A percentile compares a stretch with the other conserved stretches of the same genome.
phyloP scores from a whole-genome alignment of 208 protist genomes.

The Crithidia bombi region DNA sequence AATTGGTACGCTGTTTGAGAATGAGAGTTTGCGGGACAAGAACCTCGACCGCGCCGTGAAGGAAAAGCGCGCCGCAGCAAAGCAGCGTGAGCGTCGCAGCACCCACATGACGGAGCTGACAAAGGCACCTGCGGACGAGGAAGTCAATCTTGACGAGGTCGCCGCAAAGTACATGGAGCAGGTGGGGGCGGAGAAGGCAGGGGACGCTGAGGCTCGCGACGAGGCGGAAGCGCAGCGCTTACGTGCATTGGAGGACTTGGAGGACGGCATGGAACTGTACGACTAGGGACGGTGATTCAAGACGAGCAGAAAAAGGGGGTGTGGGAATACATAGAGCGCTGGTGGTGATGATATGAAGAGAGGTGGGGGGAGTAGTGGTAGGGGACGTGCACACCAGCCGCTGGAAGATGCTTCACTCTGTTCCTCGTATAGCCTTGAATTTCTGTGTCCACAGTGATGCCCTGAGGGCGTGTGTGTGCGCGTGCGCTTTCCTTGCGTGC shows the following conservation, averaged over 20 bases:
- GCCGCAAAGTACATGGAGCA: constrained; percentile 53
- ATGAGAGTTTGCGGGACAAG: constrained; percentile 94
- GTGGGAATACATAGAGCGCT: too few species aligned
- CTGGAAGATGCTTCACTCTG: too few species aligned
- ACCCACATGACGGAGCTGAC: constrained; percentile 57
- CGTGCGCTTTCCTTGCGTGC: too few species aligned
- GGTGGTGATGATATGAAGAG: neutral
- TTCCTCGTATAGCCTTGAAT: too few species aligned
- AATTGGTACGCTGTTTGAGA: constrained; percentile 93
- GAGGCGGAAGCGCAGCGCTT: constrained; percentile 55
- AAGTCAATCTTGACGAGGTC: constrained; percentile 60
- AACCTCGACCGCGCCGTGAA: constrained; percentile 91
- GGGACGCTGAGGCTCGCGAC: constrained; percentile 40
- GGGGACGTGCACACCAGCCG: too few species aligned
- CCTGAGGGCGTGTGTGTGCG: neutral
- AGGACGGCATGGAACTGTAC: constrained; percentile 76
- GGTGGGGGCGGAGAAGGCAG: constrained; percentile 52
- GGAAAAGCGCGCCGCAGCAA: constrained; percentile 74
- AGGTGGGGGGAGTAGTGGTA: too few species aligned
- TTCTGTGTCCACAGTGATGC: too few species aligned
- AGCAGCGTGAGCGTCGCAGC: constrained; percentile 71
- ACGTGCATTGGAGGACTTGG: constrained; percentile 79
- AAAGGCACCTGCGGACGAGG: constrained; percentile 29
- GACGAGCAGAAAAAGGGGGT: too few species aligned
- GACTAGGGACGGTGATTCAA: constrained; percentile 19